phyloP scores from a whole-genome alignment of 148 eudicot genomes.

The Camellia sinensis region DNA sequence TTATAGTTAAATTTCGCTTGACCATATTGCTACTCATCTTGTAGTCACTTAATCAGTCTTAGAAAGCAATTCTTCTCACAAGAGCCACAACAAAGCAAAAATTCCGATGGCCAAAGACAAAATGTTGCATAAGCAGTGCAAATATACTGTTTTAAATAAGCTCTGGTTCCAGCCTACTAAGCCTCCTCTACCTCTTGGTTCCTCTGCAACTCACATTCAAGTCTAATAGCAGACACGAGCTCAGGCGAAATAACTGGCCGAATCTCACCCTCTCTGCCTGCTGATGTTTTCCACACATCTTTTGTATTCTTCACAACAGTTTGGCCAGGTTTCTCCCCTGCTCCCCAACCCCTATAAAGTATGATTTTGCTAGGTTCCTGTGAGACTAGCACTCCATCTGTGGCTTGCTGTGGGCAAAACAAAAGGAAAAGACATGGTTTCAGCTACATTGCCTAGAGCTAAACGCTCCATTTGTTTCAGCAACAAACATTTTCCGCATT shows the following conservation, averaged over 20 bases:
- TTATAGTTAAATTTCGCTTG: too few species aligned
- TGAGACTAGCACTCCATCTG: slow-evolving; percentile 78
- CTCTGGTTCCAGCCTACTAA: background rate
- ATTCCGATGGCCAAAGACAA: background rate
- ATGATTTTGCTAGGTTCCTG: slow-evolving; percentile 91
- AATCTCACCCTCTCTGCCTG: slow-evolving; percentile 15
- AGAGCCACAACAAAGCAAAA: too few species aligned
- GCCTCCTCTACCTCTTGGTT: slow-evolving; percentile 13
- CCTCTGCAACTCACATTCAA: slow-evolving; percentile 73
- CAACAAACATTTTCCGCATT: too few species aligned
- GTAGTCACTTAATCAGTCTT: too few species aligned
- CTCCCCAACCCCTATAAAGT: slow-evolving; percentile 90
- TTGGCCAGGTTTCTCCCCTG: slow-evolving; percentile 32
- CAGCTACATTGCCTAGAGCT: slow-evolving; percentile 13
- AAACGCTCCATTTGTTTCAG: background rate
- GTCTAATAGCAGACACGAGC: slow-evolving; percentile 79
- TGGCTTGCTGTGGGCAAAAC: slow-evolving; percentile 62
- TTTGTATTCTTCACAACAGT: slow-evolving; percentile 12
- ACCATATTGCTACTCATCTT: too few species aligned
- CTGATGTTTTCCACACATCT: slow-evolving; percentile 6
- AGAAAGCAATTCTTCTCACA: too few species aligned
- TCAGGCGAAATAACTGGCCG: slow-evolving; percentile 55
- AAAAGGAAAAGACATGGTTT: slow-evolving; percentile 1
- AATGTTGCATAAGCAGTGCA: background rate
- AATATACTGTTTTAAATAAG: background rate